A percentile compares a stretch with the other conserved stretches of the same genome.
Conservation (phyloP, 2,329 filamentous ascomycete genomes). For the Cercospora beticola region DNA sequence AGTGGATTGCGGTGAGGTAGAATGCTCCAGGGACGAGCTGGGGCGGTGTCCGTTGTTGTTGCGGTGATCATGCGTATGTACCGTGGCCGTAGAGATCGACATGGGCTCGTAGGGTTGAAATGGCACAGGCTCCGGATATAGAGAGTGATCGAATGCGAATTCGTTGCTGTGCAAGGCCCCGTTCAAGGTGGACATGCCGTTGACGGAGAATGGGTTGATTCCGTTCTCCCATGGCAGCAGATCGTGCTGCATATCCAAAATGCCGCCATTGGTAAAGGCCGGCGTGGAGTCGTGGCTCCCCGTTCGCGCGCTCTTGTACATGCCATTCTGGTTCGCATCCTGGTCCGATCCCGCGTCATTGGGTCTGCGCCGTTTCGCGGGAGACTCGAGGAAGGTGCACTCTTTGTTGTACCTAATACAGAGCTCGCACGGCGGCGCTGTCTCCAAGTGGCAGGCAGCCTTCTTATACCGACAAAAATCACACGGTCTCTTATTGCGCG, state of each 20-base stretch:
- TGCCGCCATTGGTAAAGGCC: slow-evolving; percentile 25
- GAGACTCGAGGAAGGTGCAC: slow-evolving; percentile 48
- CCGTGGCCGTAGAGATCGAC: slow-evolving; percentile 25
- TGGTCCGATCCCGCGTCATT: slow-evolving; percentile 29
- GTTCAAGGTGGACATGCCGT: slow-evolving; percentile 26
- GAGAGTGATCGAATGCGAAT: slow-evolving; percentile 34
- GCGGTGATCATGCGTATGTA: slow-evolving; percentile 16
- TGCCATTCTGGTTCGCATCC: slow-evolving; percentile 17
- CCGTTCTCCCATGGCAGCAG: slow-evolving; percentile 33
- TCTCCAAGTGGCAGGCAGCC: slow-evolving; percentile 48
- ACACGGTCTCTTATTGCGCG: slow-evolving; percentile 45
- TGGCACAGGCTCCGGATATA: slow-evolving; percentile 32
- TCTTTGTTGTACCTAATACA: slow-evolving; percentile 46
- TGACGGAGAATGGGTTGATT: slow-evolving; percentile 32
- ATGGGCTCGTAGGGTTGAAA: slow-evolving; percentile 34
- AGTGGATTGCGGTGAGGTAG: slow-evolving; percentile 29
- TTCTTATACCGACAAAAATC: slow-evolving; percentile 50
- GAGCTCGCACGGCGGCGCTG: slow-evolving; percentile 45
- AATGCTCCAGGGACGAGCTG: slow-evolving; percentile 29
- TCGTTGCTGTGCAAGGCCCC: slow-evolving; percentile 22
- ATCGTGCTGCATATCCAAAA: slow-evolving; percentile 32
- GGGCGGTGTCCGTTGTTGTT: slow-evolving; percentile 15
- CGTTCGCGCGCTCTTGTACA: slow-evolving; percentile 22
- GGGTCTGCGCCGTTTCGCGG: slow-evolving; percentile 37
- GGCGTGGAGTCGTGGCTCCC: slow-evolving; percentile 23